Percentiles rank a stretch among this genome's conserved stretches.
Evolutionary conservation across 495 filamentous ascomycete genomes (phyloP).

Genomic region (Rhizodiscina lignyota): DNA sequence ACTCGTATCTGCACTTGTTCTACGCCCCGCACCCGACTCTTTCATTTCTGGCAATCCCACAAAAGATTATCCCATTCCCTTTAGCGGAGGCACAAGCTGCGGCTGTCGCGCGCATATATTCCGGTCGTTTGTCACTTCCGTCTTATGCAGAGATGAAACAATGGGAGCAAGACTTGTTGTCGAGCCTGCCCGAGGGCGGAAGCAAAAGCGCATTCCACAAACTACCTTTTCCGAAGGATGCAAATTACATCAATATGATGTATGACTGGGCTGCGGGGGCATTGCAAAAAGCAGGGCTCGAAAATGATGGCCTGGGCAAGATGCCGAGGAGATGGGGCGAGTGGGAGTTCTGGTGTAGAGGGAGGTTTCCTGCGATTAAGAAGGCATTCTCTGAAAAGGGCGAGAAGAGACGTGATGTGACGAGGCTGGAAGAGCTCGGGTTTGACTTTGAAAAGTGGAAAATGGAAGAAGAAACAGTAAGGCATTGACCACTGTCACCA

Average conservation of each 20-base stretch:
- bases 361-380: conserved; percentile 35
- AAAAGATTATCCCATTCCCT: conserved; percentile 73
- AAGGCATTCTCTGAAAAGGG: too few species aligned
- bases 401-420: too few species aligned
- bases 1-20: conserved; percentile 65
- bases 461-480: too few species aligned
- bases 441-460: too few species aligned
- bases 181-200: conserved; percentile 26
- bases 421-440: too few species aligned
- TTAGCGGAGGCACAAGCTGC: conserved; percentile 64
- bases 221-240: conserved; percentile 58
- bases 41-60: conserved; percentile 56
- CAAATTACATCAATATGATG: conserved; percentile 58
- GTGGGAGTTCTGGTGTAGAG: conserved; percentile 46
- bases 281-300: conserved; percentile 20
- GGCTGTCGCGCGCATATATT: conserved; percentile 59
- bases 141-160: conserved; percentile 38
- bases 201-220: conserved; percentile 36
- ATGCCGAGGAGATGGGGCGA: conserved; percentile 48
- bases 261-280: conserved; percentile 42
- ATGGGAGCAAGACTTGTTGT: conserved; percentile 38
- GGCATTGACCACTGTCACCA: too few species aligned
- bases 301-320: conserved; percentile 39
- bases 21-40: conserved; percentile 61
- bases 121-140: conserved; percentile 48